Conservation (phyloP, 2,329 filamentous ascomycete genomes). For the Akanthomyces dipterigenus region DNA sequence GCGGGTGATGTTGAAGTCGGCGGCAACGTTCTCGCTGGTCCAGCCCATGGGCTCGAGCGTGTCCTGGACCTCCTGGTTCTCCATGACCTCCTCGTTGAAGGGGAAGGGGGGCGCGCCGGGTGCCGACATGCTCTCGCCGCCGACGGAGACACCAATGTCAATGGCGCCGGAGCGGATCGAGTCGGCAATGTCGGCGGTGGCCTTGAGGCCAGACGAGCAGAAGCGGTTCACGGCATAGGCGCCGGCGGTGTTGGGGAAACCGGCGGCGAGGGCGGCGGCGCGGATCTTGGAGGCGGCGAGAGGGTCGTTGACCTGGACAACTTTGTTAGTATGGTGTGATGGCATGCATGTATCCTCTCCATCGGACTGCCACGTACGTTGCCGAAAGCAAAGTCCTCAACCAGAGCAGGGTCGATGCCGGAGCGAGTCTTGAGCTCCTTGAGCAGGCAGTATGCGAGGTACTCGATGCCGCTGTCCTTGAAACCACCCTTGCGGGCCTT, state of each 20-base stretch:
- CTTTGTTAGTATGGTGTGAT: not conserved
- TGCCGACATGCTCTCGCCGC: conserved; percentile 80
- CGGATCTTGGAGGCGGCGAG: conserved; percentile 90
- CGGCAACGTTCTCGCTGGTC: conserved; percentile 92
- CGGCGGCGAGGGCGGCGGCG: conserved; percentile 80
- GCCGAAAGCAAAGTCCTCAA: conserved; percentile 87
- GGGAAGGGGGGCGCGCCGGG: conserved; percentile 66
- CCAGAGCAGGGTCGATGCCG: conserved; percentile 69
- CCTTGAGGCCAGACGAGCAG: conserved; percentile 94
- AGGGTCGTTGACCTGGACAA: conserved; percentile 63
- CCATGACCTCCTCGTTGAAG: conserved; percentile 70
- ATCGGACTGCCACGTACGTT: conserved; percentile 58
- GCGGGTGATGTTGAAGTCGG: conserved; percentile 78
- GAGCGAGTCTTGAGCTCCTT: conserved; percentile 67
- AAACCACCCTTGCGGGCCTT: conserved; percentile 90
- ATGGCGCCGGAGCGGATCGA: conserved; percentile 76
- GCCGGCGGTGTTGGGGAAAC: conserved; percentile 83
- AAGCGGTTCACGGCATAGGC: conserved; percentile 87
- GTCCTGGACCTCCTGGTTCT: conserved; percentile 71
- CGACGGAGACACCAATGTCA: conserved; percentile 78
- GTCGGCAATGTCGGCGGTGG: conserved; percentile 89
- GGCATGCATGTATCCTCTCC: too few relatives aligned
- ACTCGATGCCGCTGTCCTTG: conserved; percentile 90
- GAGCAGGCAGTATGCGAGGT: conserved; percentile 73
- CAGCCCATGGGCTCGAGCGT: conserved; percentile 97